Base-by-base conservation (phyloP, 1,284 basidiomycete species). In the Austroboletus novae-zelandiae region DNA sequence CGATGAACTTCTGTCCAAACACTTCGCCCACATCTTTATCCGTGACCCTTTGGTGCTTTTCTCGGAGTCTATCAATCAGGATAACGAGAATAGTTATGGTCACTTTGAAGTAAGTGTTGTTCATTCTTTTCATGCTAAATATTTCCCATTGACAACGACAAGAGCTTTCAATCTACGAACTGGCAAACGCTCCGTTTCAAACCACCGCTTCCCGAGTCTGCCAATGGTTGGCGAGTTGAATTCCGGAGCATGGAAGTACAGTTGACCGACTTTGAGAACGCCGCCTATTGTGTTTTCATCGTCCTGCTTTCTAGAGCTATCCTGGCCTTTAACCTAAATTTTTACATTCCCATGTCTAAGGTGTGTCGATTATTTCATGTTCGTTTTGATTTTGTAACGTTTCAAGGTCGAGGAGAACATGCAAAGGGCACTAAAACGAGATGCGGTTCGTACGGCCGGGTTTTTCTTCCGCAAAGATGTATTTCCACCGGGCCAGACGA, bases 151-250 rank as follows among this genome's bases (percentile, higher is more conserved):
- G n/a, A n/a, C n/a, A n/a, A n/a, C 42, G 20, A 10, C 57, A 57
- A 93, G 89, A 99, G 98, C 65, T 86, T 99, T 32, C 97, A 99
- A 81, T 97, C 94, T 7, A 99, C 97, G 10, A 99, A 99, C 67
- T 99, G 97, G 97, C 97, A 99, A 74, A 98, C 97, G 0, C 79
- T 99, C 50, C 85, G 97, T 30, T 99, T 99, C 81, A 99, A 99
- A 71, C 97, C 97, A 7, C 97, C 97, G 8, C 94, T 94, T 30
- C 86, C 90, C 1, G 86, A 91, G 51, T 94, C 93, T 2, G 68
- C 83, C n/a, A 98, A 99, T 52, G 97, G 97, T 27, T 99, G 97
- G 97, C 81, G 97, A 40, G 95, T 99, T 17, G 97, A 99, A 69
- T 98, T 99, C 73, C 80, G 97, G 44, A 92, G 90, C 62, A 99